Conservation (phyloP, 2,329 filamentous ascomycete species). For the Cryphonectria radicalis region DNA sequence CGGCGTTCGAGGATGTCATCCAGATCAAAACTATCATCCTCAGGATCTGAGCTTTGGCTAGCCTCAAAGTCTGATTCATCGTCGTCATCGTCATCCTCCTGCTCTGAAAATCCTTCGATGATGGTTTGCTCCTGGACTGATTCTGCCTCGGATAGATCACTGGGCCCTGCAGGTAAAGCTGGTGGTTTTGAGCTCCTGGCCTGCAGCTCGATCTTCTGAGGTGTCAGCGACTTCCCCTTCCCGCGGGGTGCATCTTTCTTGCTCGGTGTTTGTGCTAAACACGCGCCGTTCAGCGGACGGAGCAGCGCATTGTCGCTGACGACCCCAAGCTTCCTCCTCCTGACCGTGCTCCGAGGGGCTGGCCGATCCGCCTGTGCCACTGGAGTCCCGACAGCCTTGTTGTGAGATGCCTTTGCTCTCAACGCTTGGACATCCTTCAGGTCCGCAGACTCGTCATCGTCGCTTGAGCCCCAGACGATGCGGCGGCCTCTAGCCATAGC, state of each 20-base stretch:
- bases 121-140: constrained; percentile 27
- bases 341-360: constrained; percentile 15
- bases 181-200: constrained; percentile 4
- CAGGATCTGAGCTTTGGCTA: constrained; percentile 9
- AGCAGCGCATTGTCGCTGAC: constrained; percentile 20
- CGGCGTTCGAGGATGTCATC: background rate
- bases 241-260: constrained; percentile 8
- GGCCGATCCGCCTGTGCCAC: background rate
- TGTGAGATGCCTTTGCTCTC: background rate
- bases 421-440: constrained; percentile 37
- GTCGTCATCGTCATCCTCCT: background rate
- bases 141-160: constrained; percentile 15
- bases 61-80: constrained; percentile 24
- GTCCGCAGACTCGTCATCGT: constrained; percentile 51
- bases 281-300: constrained; percentile 7
- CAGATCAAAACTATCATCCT: constrained; percentile 12
- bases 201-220: constrained; percentile 20
- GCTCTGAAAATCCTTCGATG: constrained; percentile 22
- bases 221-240: background rate
- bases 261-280: background rate
- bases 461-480: constrained; percentile 32
- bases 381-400: background rate
- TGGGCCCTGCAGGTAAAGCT: background rate
- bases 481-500: constrained; percentile 26
- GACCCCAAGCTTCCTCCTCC: constrained; percentile 24